Base-by-base conservation (phyloP, 2,329 filamentous ascomycete genomes). In the Geoglossum cookeanum region DNA sequence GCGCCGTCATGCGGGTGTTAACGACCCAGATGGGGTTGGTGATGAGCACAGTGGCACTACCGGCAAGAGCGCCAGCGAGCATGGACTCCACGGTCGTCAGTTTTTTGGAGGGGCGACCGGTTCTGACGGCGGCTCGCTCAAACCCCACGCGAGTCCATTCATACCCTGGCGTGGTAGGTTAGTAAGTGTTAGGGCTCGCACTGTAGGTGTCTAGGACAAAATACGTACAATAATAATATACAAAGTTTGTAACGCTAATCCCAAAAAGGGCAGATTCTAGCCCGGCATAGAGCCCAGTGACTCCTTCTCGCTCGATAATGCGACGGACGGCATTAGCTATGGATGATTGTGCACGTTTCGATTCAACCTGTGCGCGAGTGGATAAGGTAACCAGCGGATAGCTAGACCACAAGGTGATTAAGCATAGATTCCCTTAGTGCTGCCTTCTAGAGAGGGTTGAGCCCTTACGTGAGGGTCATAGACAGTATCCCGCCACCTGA, bases 21-120 rank as follows among this genome's bases (percentile, higher is more conserved):
- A 98, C 77, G 55, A 98, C 92, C 92, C 92, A 98, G 72, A 98
- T 98, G 52, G 92, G 92, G 75, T 98, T 98, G 60, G 92, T 98
- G 66, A 96, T 78, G 66, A 98, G 77, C 62, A 98, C 92, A 17
- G 92, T 98, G 11, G 91, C 91, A 62, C 84, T 90, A 11, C 92
- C 92, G 45, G 92, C 92, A 64, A 98, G 78, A 58, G 92, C 92
- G 62, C 92, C 92, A 2, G 92, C 91, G 59, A 94, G 83, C 85
- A 98, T 98, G 63, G 84, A 85, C 75, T 98, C 91, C 63, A 91
- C 70, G 0, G 92, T 94, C 17, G 87, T 92, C 68, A 98, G 83
- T 69, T 89, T 90, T 72, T 81, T 84, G 60, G 79, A 82, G 58
- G 82, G 78, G 61, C 87, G 82, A 37, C 85, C 86, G 57, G 85